Evolutionary conservation across 1,284 basidiomycete genomes (phyloP), one percentile per base, ranked within the genome.

Genomic region (Microbotryomycetes sp.): DNA sequence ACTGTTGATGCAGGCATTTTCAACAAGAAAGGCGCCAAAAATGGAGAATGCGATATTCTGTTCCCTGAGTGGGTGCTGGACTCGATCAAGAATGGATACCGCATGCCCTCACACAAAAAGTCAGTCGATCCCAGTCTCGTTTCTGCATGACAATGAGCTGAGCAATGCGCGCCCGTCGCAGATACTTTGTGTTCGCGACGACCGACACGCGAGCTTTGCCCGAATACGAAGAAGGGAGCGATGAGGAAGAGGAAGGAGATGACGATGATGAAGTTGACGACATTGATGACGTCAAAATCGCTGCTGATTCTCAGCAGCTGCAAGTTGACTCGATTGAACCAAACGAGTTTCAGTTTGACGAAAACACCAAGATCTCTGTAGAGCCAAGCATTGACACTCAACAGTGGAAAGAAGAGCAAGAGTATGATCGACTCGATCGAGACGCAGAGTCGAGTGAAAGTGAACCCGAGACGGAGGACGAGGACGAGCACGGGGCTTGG

Each of bases 51-150:
- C 64, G 87, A 89, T 71, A 81, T 93, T 54, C 77, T 94, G 59
- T 84, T 81, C 58, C 88, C 92, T 0, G 77, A 81, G 31, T 96
- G 91, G 90, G 79, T 96, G 54, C 74, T 80, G 49, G 88, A 91
- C 70, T 90, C 85, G n/a, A 80, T 92, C 49, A 79, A 16, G 76
- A 81, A 58, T 76, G 80, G 16, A 73, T 46, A 51, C 1, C 49
- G 54, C 1, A 36, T 66, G 6, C 64, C 64, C 1, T 46, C 55
- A 3, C 28, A 28, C 45, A 60, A 66, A 45, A 56, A 57, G 66
- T 65, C 16, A 26, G 64, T 36, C 29, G 25, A n/a, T 5, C 23
- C 46, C 23, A 6, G n/a, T 6, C 36, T 3, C 3, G 9, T 19
- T 14, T 3, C n/a, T 15, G 1, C 15, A 2, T 28, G 26, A 14